Conservation (phyloP, 2,329 filamentous ascomycete genomes). For the Arthrocladium fulminans region DNA sequence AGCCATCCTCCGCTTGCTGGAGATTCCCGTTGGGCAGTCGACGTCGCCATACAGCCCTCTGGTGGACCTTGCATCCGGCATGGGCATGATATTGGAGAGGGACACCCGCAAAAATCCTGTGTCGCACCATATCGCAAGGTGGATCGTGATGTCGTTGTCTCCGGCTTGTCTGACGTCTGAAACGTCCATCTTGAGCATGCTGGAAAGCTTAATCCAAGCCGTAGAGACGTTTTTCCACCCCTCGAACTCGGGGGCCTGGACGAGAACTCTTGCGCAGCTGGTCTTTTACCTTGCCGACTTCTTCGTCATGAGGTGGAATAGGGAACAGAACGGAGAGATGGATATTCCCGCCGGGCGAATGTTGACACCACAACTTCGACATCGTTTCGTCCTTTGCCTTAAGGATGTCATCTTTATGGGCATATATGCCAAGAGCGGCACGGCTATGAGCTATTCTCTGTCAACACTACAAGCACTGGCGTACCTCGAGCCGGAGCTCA, state of each 20-base stretch:
- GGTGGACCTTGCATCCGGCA: conserved; percentile 72
- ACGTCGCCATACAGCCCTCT: conserved; percentile 77
- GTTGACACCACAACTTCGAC: conserved; percentile 72
- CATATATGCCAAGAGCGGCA: conserved; percentile 89
- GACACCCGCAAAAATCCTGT: conserved; percentile 90
- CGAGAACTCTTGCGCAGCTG: conserved; percentile 77
- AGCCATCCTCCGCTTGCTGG: conserved; percentile 74
- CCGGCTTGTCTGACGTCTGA: conserved; percentile 68
- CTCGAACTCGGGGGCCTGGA: conserved; percentile 90
- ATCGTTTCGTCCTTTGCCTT: conserved; percentile 78
- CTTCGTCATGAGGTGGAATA: conserved; percentile 96
- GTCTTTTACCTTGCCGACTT: conserved; percentile 90
- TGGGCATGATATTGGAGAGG: conserved; percentile 79
- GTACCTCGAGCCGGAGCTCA: conserved; percentile 81
- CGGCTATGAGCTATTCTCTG: conserved; percentile 84
- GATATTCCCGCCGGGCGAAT: conserved; percentile 70
- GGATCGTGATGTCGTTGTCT: conserved; percentile 88
- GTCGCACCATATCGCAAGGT: conserved; percentile 82
- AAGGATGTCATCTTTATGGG: conserved; percentile 97
- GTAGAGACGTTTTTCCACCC: conserved; percentile 98
- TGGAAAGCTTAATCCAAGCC: conserved; percentile 87
- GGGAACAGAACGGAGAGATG: conserved; percentile 86
- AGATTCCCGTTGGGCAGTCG: conserved; percentile 93
- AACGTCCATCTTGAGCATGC: conserved; percentile 69
- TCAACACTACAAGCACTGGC: conserved; percentile 82